Evolutionary conservation across 1,139 yeast genomes (phyloP), one percentile per base, ranked within the genome.

Genomic region (Kodamaea plutei): DNA sequence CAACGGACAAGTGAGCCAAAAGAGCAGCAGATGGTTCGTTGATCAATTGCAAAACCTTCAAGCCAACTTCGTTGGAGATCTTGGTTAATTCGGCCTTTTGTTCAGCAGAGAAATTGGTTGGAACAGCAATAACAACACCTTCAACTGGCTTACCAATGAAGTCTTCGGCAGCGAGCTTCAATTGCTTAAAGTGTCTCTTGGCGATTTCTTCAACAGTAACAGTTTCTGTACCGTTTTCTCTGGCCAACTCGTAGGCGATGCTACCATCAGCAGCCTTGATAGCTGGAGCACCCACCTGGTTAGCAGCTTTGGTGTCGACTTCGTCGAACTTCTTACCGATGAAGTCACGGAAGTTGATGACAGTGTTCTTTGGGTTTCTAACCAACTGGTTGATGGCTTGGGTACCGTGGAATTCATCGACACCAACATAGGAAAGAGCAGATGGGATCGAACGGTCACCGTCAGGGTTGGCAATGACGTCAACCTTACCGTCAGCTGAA

Each of bases 391-490:
- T 85, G 51, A 81, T 68, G 39, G 98, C 98, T 69, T 93, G 97
- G 43, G 87, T 83, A 39, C 99, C 99, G 57, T 91, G 96, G 66
- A 85, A 91, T 67, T 91, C 98, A 58, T 91, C 97, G 34, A 75
- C 81, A 41, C 94, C 96, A 40, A 88, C 88, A 58, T 89, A 91
- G 10, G 97, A 81, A 43, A 91, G 72, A 35, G 84, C 84, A 15
- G 97, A 84, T 41, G 97, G 96, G 55, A 91, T 91, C 40, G 93
- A 76, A 68, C 98, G 88, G 64, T 93, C 98, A 59, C 99, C 99
- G 56, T 91, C 98, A 48, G 94, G 96, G 76, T 91, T 91, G 48
- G 98, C 98, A 59, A 91, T 91, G 44, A 91, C 95, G 54, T 91
- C 96, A 39, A 88, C 94, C 59, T 84, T 85, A 37, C 95, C 95